Base-by-base conservation (phyloP, 148 eudicot genomes). In the Selenicereus undatus region DNA sequence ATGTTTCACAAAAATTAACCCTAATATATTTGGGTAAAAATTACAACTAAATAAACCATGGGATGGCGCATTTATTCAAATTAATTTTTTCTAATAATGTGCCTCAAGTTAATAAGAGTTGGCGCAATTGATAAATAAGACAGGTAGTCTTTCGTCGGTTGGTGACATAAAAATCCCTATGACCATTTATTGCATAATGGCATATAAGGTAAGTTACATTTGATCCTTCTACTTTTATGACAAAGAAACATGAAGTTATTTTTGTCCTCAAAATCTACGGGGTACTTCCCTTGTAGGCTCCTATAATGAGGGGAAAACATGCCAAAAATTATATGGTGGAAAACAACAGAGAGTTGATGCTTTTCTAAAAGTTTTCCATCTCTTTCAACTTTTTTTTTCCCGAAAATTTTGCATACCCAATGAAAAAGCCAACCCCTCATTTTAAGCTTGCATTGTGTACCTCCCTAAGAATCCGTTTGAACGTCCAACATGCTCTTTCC, bases 291-390 rank as follows among this genome's bases (percentile, higher is more conserved):
- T 64, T 22, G 52, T 64, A n/a, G 7, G 9, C 27, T 50, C 78
- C 68, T 56, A n/a, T 11, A 60, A 76, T n/a, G 13, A 22, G 68
- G 43, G n/a, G 51, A 62, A 71, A 60, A 39, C 8, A 32, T 50
- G 51, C 78, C 78, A 62, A 70, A 76, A n/a, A 71, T 29, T 66
- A 70, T 48, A 84, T 77, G 86, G 86, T 76, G 77, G 32, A 51
- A 81, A 84, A 65, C 73, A 80, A 10, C 36, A 45, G 27, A 27
- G 62, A n/a, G 39, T 42, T 71, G 11, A 52, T 73, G n/a, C 26
- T 73, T 73, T 16, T 65, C 35, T 35, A 82, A 78, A 26, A 21
- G 0, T 70, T 42, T 78, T 48, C 81, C 51, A 45, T 16, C 78
- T 71, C 27, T 14, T 74, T 74, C 74, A 79, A 77, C 70, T 1